Conservation (phyloP, 176 grass and related monocot species). For the Eleusine coracana region DNA sequence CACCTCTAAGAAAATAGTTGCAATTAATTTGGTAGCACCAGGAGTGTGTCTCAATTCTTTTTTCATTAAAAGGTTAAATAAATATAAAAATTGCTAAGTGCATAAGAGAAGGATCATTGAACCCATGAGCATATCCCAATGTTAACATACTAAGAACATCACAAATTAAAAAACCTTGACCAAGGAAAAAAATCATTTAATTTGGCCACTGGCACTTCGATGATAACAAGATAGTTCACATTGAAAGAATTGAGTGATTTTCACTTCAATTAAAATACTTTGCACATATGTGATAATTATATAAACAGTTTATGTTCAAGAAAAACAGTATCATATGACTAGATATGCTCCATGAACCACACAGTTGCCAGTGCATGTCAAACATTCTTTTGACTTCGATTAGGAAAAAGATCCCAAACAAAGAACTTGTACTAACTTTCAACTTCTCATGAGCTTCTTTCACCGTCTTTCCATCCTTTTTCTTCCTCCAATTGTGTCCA, state of each 20-base stretch:
- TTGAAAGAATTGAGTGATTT: background rate
- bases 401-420: background rate
- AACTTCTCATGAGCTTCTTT: conserved; percentile 95
- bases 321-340: conserved; percentile 5
- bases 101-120: background rate
- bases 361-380: background rate
- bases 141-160: background rate
- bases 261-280: conserved; percentile 9
- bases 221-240: background rate
- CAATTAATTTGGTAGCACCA: background rate
- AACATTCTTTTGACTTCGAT: background rate
- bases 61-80: background rate
- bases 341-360: background rate
- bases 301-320: background rate
- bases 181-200: background rate
- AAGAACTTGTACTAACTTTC: conserved; percentile 53
- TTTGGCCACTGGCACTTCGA: background rate
- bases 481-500: conserved; percentile 91
- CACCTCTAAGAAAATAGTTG: background rate
- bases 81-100: background rate
- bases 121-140: background rate
- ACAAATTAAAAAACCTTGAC: background rate
- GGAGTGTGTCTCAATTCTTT: background rate
- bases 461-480: conserved; percentile 85
- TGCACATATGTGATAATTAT: background rate